A percentile compares a stretch with the other conserved stretches of the same genome.
Evolutionary conservation across 2,329 filamentous ascomycete genomes (phyloP).

Genomic region (Diaporthe citri): DNA sequence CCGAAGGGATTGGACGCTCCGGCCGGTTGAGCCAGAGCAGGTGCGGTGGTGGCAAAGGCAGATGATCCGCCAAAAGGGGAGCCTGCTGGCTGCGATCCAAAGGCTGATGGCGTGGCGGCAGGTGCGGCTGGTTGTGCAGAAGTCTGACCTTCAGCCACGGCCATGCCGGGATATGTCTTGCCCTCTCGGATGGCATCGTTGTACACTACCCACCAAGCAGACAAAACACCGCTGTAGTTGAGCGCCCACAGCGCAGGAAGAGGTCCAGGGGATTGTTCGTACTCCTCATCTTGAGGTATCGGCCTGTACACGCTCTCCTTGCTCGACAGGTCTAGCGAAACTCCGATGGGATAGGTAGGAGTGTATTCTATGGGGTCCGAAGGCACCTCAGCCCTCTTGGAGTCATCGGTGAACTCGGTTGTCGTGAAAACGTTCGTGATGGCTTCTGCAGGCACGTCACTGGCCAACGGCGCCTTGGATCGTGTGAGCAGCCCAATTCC

Average conservation of each 20-base stretch:
- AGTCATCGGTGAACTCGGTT: slow-evolving; percentile 80
- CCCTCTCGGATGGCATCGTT: slow-evolving; percentile 84
- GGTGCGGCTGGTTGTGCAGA: slow-evolving; percentile 52
- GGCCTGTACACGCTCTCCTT: slow-evolving; percentile 84
- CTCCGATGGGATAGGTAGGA: slow-evolving; percentile 84
- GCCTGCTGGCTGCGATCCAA: slow-evolving; percentile 45
- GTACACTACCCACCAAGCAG: slow-evolving; percentile 93
- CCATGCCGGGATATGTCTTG: slow-evolving; percentile 79
- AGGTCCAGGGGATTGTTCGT: slow-evolving; percentile 82
- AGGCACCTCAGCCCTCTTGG: slow-evolving; percentile 80
- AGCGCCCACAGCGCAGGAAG: slow-evolving; percentile 87
- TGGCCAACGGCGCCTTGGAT: slow-evolving; percentile 76
- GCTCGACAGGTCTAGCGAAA: slow-evolving; percentile 85
- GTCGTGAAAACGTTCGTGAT: slow-evolving; percentile 79
- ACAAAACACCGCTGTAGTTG: slow-evolving; percentile 89
- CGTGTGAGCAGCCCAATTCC: slow-evolving; percentile 85
- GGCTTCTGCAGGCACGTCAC: slow-evolving; percentile 68
- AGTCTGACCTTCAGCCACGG: slow-evolving; percentile 57
- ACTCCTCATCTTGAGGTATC: slow-evolving; percentile 80
- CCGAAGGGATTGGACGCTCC: slow-evolving; percentile 60
- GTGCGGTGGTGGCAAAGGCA: slow-evolving; percentile 59
- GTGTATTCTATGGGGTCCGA: slow-evolving; percentile 71
- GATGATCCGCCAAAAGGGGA: slow-evolving; percentile 49
- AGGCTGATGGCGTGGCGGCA: slow-evolving; percentile 46
- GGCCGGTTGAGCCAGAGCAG: slow-evolving; percentile 19